phyloP scores from a whole-genome alignment of 768 basidiomycete genomes.

The Russula compacta region DNA sequence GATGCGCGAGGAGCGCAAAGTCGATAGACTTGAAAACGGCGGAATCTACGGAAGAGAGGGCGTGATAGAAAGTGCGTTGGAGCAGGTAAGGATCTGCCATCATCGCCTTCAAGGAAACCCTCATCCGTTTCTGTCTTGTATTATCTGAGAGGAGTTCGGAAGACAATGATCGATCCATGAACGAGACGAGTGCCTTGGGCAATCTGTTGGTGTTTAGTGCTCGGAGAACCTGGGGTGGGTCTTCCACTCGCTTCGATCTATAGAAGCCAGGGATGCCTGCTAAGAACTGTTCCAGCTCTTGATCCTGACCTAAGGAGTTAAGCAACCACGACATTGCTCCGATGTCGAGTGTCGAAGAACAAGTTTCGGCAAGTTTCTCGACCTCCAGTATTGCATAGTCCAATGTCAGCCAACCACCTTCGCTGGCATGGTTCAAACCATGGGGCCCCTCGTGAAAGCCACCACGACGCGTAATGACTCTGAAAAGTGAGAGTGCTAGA shows the following conservation, averaged over 20 bases:
- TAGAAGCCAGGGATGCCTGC: conserved; percentile 7
- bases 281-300: conserved; percentile 6
- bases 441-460: neutral
- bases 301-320: neutral
- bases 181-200: conserved; percentile 1
- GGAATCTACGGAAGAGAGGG: neutral
- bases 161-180: neutral
- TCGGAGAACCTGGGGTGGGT: neutral
- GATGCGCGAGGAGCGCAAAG: neutral
- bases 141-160: neutral
- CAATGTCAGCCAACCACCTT: neutral
- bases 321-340: neutral
- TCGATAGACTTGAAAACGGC: neutral
- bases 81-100: neutral
- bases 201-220: neutral
- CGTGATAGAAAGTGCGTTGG: neutral
- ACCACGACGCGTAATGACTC: neutral
- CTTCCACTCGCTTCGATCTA: neutral
- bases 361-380: neutral
- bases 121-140: neutral
- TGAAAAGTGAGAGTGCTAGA: neutral
- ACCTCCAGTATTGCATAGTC: neutral
- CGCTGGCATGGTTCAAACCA: neutral
- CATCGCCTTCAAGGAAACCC: neutral
- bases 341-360: neutral